Percentiles rank a stretch among this genome's conserved stretches.
Conservation (phyloP, 1,139 yeast species). For the Blastobotrys raffinosifermentans region DNA sequence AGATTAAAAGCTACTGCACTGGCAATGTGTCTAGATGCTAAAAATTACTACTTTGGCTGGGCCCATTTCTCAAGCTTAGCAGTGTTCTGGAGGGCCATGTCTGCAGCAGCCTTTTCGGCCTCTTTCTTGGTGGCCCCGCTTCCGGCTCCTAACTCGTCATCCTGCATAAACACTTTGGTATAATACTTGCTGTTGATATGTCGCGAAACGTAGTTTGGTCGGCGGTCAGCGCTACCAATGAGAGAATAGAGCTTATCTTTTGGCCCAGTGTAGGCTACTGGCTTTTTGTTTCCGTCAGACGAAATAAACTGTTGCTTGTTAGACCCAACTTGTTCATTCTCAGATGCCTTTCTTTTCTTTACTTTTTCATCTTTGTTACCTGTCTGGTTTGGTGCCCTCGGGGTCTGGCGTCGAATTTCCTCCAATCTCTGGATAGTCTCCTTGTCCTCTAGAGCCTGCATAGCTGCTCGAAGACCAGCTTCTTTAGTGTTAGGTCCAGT, state of each 20-base stretch:
- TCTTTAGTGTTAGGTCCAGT: conserved; percentile 51
- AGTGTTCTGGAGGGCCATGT: conserved; percentile 17
- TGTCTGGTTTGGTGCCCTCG: conserved; percentile 34
- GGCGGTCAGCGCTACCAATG: conserved; percentile 68
- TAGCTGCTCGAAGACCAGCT: conserved; percentile 74
- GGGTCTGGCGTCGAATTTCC: conserved; percentile 53
- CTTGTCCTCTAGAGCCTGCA: conserved; percentile 57
- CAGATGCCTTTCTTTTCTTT: not conserved
- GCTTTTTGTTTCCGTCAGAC: conserved; percentile 1
- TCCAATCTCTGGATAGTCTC: conserved; percentile 60
- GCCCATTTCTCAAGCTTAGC: too few relatives aligned
- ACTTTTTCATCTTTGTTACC: not conserved
- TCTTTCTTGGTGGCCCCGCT: conserved; percentile 17
- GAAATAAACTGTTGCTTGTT: not conserved
- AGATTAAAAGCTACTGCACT: too few relatives aligned
- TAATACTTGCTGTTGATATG: conserved; percentile 9
- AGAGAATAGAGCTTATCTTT: conserved; percentile 72
- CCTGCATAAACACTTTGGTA: conserved; percentile 14
- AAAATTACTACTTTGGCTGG: too few relatives aligned
- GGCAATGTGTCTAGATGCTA: too few relatives aligned
- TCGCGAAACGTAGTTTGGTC: conserved; percentile 47
- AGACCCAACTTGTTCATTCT: not conserved
- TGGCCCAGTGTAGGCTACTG: conserved; percentile 10
- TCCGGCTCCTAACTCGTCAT: conserved; percentile 19
- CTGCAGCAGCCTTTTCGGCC: conserved; percentile 22